phyloP scores from a whole-genome alignment of 2,329 filamentous ascomycete genomes.

The Neofusicoccum sp. region DNA sequence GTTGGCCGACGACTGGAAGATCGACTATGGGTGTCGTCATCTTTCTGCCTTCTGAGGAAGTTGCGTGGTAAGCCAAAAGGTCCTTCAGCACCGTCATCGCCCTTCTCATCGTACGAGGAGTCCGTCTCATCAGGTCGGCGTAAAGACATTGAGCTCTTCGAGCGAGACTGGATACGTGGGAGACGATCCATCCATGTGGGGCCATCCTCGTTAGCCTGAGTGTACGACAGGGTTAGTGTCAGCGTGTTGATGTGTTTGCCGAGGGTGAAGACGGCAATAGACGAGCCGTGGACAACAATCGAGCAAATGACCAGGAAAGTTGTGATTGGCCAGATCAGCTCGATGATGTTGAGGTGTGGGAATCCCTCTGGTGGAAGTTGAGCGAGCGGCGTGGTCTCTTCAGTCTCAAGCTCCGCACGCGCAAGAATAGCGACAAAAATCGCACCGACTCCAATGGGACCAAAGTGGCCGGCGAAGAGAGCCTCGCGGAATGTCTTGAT shows the following conservation, averaged over 20 bases:
- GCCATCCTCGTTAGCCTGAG: conserved; percentile 80
- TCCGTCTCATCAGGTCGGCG: conserved; percentile 62
- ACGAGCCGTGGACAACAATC: conserved; percentile 96
- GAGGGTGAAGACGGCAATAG: conserved; percentile 93
- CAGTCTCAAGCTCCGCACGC: conserved; percentile 82
- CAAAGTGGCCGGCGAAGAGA: conserved; percentile 94
- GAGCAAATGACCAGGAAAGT: conserved; percentile 92
- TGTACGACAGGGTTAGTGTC: conserved; percentile 94
- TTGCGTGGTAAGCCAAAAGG: conserved; percentile 70
- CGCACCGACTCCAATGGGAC: conserved; percentile 93
- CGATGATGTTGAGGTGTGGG: conserved; percentile 68
- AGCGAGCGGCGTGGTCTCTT: conserved; percentile 70
- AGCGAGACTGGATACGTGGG: conserved; percentile 77
- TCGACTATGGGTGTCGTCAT: conserved; percentile 68
- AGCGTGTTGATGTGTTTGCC: conserved; percentile 98
- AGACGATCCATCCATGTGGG: conserved; percentile 94
- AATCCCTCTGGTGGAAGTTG: conserved; percentile 57
- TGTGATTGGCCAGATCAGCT: conserved; percentile 92
- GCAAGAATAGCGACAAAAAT: conserved; percentile 94
- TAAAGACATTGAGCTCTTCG: conserved; percentile 73
- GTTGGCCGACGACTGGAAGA: conserved; percentile 49
- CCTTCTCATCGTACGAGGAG: conserved; percentile 56
- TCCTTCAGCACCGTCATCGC: conserved; percentile 67
- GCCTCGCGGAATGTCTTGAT: conserved; percentile 98
- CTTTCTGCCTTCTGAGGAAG: conserved; percentile 75